Percentiles rank a stretch among this genome's conserved stretches.
phyloP scores from a whole-genome alignment of 345 rosid genomes.

The Lepidium didymum region DNA sequence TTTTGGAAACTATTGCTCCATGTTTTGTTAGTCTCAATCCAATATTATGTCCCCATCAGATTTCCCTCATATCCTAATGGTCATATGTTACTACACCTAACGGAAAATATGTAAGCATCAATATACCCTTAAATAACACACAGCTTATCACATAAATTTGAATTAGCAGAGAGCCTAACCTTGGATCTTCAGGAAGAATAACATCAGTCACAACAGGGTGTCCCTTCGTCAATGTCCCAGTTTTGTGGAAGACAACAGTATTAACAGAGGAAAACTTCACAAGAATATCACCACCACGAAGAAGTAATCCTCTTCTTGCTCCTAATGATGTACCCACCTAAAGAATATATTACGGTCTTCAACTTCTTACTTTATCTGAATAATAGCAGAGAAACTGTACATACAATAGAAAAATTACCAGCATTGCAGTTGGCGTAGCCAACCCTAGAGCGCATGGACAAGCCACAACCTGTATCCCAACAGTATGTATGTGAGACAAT shows the following conservation, averaged over 20 bases:
- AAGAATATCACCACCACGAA: conserved; percentile 84
- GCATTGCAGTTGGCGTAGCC: conserved; percentile 98
- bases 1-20: not conserved
- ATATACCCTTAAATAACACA: not conserved
- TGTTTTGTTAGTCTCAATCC: not conserved
- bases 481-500: conserved; percentile 11
- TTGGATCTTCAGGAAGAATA: conserved; percentile 39
- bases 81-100: not conserved
- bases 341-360: conserved; percentile 5
- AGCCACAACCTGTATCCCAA: conserved; percentile 74
- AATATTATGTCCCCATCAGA: not conserved
- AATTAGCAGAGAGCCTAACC: conserved; percentile 42
- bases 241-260: conserved; percentile 82
- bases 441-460: conserved; percentile 99
- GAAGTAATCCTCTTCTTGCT: conserved; percentile 87
- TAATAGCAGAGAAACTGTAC: not conserved
- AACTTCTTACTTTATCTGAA: conserved; percentile 4
- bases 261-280: conserved; percentile 87
- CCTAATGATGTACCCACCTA: conserved; percentile 95
- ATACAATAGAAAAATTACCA: conserved; percentile 41
- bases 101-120: not conserved
- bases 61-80: not conserved
- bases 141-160: not conserved
- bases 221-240: conserved; percentile 90
- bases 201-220: conserved; percentile 81